Conservation (phyloP, 257 asterid genomes). For the Przewalskia tangutica region DNA sequence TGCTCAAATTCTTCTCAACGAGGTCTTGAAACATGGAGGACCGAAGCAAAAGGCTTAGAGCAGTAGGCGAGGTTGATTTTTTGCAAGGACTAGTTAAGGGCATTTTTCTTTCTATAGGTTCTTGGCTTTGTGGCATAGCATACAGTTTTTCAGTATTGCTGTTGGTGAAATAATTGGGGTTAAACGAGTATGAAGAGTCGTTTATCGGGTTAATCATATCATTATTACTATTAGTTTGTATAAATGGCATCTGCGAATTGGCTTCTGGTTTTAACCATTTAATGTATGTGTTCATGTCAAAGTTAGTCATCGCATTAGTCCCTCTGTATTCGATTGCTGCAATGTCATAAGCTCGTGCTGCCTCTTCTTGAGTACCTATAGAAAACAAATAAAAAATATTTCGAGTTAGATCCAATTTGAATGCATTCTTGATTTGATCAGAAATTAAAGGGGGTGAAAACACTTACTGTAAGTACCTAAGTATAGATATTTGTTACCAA, state of each 20-base stretch:
- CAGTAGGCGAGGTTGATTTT: conserved; percentile 46
- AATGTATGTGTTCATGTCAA: conserved; percentile 33
- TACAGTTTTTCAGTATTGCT: conserved; percentile 13
- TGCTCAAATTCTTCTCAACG: conserved; percentile 35
- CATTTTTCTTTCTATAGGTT: conserved; percentile 49
- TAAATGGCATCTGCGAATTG: conserved; percentile 8
- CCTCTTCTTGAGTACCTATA: conserved; percentile 50
- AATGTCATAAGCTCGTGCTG: conserved; percentile 46
- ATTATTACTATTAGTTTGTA: conserved; percentile 1
- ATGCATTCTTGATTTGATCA: not conserved
- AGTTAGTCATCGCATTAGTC: conserved; percentile 42
- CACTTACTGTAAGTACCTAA: conserved; percentile 62
- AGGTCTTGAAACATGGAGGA: conserved; percentile 64
- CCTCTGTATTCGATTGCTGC: conserved; percentile 48
- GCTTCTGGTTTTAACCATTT: conserved; percentile 36
- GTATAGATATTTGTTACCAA: conserved; percentile 77
- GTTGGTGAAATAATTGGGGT: conserved; percentile 11
- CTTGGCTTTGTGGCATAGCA: conserved; percentile 29
- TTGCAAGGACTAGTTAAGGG: conserved; percentile 31
- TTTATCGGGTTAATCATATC: conserved; percentile 8
- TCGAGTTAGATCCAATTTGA: not conserved
- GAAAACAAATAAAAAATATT: not conserved
- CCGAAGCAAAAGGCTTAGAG: conserved; percentile 48
- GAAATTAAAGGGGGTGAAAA: not conserved
- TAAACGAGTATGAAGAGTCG: conserved; percentile 15